Base-by-base conservation (phyloP, 2,329 filamentous ascomycete genomes). In the Penicillium sp. region DNA sequence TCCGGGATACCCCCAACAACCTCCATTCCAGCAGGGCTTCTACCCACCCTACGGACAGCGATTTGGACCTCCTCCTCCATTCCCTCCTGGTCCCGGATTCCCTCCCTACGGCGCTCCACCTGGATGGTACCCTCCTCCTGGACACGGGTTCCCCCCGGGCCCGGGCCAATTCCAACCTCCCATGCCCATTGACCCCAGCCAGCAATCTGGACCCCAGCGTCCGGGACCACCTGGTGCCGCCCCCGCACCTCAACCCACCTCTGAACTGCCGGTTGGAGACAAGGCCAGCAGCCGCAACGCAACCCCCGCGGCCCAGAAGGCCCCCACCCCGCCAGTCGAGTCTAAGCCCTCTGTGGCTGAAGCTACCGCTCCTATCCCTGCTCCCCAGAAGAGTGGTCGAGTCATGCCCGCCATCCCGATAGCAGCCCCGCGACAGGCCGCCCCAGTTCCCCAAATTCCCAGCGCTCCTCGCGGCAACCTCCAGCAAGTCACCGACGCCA, bases 51-150 rank as follows among this genome's bases (percentile, higher is more conserved):
- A 77, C 61, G 76, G 74, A 54, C 77, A 77, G 54, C 71, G 77
- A 42, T 79, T 76, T 59, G 75, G 72, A 24, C 76, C 75, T 58
- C 78, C 69, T 75, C 77, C 63, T 75, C 80, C 77, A 61, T 78
- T 75, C 58, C 83, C 83, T 45, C 77, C 76, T 53, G 83, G 81
- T 24, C 88, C 88, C 59, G 84, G 83, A 16, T 91, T 88, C 65
- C 85, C 85, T 4, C 88, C 88, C 1, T 95, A 92, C 70, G 89
- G 88, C 59, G 87, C 86, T 14, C 89, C 86, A 44, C 80, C 79
- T 45, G 88, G 88, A 52, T 95, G 90, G 89, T 93, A 87, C 69
- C 88, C 88, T 62, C 84, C 82, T 49, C 85, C 86, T 8, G 88
- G 87, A 6, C 89, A 90, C 73, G 87, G 86, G 24, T 94, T 91